These are phyloP conservation scores for Osmanthus fragrans DNA, from an alignment of 257 asterid genomes.

Conservation along the genomic window DNA sequence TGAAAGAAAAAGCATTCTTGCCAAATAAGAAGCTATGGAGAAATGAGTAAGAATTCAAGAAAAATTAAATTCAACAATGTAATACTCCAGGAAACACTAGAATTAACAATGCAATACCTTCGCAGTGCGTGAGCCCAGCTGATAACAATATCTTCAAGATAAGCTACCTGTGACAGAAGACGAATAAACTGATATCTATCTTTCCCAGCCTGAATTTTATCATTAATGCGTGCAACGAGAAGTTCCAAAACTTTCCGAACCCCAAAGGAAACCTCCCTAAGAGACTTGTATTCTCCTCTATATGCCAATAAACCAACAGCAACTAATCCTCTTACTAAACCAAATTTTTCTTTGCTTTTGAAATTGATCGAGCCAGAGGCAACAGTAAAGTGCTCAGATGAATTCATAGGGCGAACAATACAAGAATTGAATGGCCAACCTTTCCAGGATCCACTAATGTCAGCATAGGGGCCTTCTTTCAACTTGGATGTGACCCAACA, in stretches of 20 bases:
- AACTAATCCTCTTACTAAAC: constrained; percentile 76
- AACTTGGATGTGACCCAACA: constrained; percentile 98
- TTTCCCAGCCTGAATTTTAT: constrained; percentile 83
- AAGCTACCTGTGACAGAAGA: constrained; percentile 88
- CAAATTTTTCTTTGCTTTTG: constrained; percentile 50
- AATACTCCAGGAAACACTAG: constrained; percentile 10
- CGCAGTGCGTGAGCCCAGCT: constrained; percentile 78
- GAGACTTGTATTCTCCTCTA: constrained; percentile 77
- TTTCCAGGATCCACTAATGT: constrained; percentile 76
- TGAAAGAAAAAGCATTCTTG: constrained; percentile 36
- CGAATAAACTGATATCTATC: constrained; percentile 62
- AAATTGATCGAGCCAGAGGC: constrained; percentile 41
- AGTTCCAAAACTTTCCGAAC: constrained; percentile 81
- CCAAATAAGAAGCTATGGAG: constrained; percentile 23
- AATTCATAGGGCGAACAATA: constrained; percentile 63
- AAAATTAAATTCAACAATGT: background rate
- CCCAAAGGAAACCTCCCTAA: constrained; percentile 60
- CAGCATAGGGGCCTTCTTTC: constrained; percentile 86
- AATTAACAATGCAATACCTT: constrained; percentile 50
- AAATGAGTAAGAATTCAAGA: background rate
- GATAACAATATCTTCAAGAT: constrained; percentile 82
- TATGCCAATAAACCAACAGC: constrained; percentile 93
- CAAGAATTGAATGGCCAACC: constrained; percentile 98
- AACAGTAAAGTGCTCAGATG: constrained; percentile 42
- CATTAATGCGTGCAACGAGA: constrained; percentile 58